Conservation (phyloP, 805 yeast genomes). For the Wilhelminamyces savonicus region DNA sequence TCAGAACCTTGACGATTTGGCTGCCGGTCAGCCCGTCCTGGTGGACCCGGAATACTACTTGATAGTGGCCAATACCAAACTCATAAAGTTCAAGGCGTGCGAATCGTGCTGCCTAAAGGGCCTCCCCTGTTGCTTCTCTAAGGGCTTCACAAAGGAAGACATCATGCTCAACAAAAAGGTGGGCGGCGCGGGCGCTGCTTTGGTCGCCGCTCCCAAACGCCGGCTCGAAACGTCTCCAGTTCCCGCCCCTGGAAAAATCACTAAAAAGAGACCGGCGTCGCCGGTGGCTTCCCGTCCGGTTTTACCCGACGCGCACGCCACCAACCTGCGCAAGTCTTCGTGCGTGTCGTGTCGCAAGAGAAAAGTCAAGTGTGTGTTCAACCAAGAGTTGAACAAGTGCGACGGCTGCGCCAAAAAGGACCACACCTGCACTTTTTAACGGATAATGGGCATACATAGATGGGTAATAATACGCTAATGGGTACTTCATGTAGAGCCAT, state of each 20-base stretch:
- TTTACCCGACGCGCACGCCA: too few relatives aligned
- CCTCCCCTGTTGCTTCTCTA: conserved; percentile 48
- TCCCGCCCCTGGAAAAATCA: too few relatives aligned
- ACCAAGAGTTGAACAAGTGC: conserved; percentile 23
- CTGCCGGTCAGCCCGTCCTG: conserved; percentile 10
- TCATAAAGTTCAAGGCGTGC: conserved; percentile 50
- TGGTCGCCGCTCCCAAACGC: background rate
- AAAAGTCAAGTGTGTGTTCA: conserved; percentile 37
- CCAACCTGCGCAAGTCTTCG: conserved; percentile 25
- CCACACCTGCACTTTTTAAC: conserved; percentile 27
- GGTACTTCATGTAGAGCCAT: too few relatives aligned
- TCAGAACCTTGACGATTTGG: conserved; percentile 5
- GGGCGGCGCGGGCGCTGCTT: conserved; percentile 1
- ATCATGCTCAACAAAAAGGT: conserved; percentile 33
- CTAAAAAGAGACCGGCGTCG: background rate
- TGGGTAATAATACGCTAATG: too few relatives aligned
- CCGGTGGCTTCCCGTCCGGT: too few relatives aligned
- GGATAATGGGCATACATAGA: too few relatives aligned
- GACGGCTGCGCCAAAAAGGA: conserved; percentile 36
- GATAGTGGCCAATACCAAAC: conserved; percentile 20
- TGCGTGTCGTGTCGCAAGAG: conserved; percentile 37
- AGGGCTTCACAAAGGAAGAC: conserved; percentile 63
- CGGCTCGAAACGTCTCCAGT: too few relatives aligned
- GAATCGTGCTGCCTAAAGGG: conserved; percentile 45
- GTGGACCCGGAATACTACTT: conserved; percentile 8